These are phyloP conservation scores for Daldinia concentrica DNA, from an alignment of 495 filamentous ascomycete genomes.

Conservation along the genomic window DNA sequence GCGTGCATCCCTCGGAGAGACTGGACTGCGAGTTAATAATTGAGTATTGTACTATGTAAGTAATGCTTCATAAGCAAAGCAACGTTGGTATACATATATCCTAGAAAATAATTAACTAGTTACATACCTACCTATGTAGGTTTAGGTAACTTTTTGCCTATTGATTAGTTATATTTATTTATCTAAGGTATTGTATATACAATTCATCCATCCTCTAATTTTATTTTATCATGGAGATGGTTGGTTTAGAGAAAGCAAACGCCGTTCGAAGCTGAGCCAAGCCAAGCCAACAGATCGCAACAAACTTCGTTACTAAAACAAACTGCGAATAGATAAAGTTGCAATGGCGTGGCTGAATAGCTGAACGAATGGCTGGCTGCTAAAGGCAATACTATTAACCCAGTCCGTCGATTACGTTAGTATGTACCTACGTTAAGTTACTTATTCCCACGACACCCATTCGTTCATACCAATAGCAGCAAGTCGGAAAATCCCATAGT, in stretches of 20 bases:
- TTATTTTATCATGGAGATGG: neutral
- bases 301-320: neutral
- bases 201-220: neutral
- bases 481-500: constrained; percentile 1
- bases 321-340: neutral
- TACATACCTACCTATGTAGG: neutral
- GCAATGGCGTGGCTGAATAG: neutral
- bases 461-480: neutral
- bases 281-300: neutral
- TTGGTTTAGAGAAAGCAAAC: neutral
- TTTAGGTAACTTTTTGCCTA: too few species aligned
- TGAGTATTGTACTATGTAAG: neutral
- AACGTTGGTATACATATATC: neutral
- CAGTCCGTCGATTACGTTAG: neutral
- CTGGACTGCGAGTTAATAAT: neutral
- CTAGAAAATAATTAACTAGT: neutral
- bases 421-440: too few species aligned
- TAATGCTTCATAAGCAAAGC: neutral
- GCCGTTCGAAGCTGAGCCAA: neutral
- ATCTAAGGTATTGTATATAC: too few species aligned
- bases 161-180: too few species aligned
- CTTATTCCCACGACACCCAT: too few species aligned
- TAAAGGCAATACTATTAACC: neutral
- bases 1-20: neutral
- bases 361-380: neutral